Evolutionary conservation across 2,329 filamentous ascomycete genomes (phyloP).

Genomic region (Colletotrichum tanaceti): DNA sequence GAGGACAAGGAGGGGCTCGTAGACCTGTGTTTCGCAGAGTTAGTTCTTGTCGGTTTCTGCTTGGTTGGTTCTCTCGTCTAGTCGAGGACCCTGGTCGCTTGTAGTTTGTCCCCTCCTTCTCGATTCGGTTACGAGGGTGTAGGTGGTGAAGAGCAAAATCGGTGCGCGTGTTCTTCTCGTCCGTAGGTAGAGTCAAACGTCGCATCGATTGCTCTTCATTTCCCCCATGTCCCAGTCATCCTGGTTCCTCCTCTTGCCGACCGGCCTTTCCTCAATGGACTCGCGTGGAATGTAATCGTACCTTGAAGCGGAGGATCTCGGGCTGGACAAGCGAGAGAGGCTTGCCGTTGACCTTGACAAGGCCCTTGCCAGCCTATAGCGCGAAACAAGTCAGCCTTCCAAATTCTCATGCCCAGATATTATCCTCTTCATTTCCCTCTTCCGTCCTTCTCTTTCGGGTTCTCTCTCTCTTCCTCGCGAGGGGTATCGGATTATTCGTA

Average conservation of each 20-base stretch:
- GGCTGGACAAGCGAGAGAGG: slow-evolving; percentile 94
- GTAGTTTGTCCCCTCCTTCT: not conserved
- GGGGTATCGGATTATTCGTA: slow-evolving; percentile 17
- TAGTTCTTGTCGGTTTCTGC: slow-evolving; percentile 15
- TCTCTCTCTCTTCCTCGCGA: slow-evolving; percentile 7
- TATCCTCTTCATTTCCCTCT: slow-evolving; percentile 7
- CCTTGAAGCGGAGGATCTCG: slow-evolving; percentile 98
- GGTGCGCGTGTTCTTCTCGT: not conserved
- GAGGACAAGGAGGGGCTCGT: slow-evolving; percentile 97
- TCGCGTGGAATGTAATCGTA: slow-evolving; percentile 55
- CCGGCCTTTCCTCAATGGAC: slow-evolving; percentile 14
- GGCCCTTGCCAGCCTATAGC: slow-evolving; percentile 67
- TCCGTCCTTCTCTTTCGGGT: slow-evolving; percentile 14
- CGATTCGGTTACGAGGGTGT: not conserved
- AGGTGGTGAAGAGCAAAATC: slow-evolving; percentile 9
- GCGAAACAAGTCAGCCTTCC: slow-evolving; percentile 48
- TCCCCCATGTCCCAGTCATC: not conserved
- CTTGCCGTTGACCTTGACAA: slow-evolving; percentile 99
- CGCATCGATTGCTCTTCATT: slow-evolving; percentile 16
- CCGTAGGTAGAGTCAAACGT: slow-evolving; percentile 1
- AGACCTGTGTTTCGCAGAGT: slow-evolving; percentile 72
- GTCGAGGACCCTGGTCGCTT: not conserved
- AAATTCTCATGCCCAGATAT: slow-evolving; percentile 22
- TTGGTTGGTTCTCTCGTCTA: not conserved
- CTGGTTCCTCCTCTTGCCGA: slow-evolving; percentile 28